These are phyloP conservation scores for Zoysia matrella DNA, from an alignment of 202 grass and related monocot species.

Conservation along the genomic window DNA sequence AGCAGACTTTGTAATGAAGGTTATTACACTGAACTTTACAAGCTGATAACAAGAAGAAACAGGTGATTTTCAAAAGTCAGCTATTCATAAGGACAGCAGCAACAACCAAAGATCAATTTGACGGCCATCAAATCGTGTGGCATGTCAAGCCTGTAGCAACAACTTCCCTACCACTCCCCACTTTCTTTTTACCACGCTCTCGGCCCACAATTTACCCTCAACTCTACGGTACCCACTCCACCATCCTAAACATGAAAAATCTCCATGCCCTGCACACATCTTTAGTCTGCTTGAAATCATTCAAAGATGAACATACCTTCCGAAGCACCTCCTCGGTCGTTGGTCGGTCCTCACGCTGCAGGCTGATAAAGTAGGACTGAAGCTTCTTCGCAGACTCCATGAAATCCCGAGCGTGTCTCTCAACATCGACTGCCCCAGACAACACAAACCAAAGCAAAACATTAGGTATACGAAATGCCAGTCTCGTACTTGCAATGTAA, in stretches of 20 bases:
- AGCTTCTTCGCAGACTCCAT: constrained; percentile 92
- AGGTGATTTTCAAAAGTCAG: not conserved
- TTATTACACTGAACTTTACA: no score
- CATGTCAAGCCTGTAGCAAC: not conserved
- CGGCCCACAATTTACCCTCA: not conserved
- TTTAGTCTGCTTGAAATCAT: not conserved
- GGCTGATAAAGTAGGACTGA: constrained; percentile 74
- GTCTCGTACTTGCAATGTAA: not conserved
- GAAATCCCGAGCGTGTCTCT: constrained; percentile 85
- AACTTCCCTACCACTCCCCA: not conserved
- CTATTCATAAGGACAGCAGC: not conserved
- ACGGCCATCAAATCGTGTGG: not conserved
- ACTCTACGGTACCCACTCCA: not conserved
- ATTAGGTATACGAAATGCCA: not conserved
- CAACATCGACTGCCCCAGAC: constrained; percentile 67
- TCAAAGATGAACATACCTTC: constrained; percentile 56
- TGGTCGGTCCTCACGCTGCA: constrained; percentile 80
- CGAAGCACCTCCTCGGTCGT: constrained; percentile 72
- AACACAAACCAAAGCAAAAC: not conserved
- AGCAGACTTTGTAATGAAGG: not conserved
- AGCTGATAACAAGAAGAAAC: constrained; percentile 8
- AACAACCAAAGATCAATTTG: not conserved
- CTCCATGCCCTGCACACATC: not conserved
- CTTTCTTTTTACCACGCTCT: not conserved
- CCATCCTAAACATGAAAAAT: not conserved